Evolutionary conservation across 768 basidiomycete genomes (phyloP).

Genomic region (Rhodotorula paludigena): DNA sequence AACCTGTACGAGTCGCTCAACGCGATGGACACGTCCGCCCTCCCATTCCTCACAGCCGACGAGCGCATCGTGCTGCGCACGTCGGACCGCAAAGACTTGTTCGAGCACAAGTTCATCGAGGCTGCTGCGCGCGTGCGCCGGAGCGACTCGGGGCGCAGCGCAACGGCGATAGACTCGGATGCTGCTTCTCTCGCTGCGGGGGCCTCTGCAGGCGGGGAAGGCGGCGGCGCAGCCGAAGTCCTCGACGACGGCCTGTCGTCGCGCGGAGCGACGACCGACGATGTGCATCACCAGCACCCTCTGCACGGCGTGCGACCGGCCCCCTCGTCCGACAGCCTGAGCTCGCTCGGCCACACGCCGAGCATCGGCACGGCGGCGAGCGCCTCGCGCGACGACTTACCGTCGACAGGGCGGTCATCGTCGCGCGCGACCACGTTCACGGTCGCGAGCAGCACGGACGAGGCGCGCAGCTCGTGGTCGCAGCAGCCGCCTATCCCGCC

Average conservation of each 20-base stretch:
- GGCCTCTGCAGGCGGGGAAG: too few relatives aligned
- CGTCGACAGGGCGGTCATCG: background rate
- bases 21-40: conserved; percentile 68
- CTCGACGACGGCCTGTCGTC: too few relatives aligned
- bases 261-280: too few relatives aligned
- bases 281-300: background rate
- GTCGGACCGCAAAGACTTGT: conserved; percentile 86
- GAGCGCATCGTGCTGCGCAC: conserved; percentile 86
- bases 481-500: background rate
- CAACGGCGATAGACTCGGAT: too few relatives aligned
- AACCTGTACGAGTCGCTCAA: conserved; percentile 90
- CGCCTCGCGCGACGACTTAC: conserved; percentile 18
- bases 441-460: background rate
- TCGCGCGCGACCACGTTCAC: conserved; percentile 28
- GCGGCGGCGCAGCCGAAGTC: too few relatives aligned
- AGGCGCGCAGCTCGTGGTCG: background rate
- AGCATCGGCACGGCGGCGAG: background rate
- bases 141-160: too few relatives aligned
- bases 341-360: background rate
- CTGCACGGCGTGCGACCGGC: background rate
- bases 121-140: too few relatives aligned
- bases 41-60: conserved; percentile 68
- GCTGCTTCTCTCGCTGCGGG: too few relatives aligned
- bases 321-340: conserved; percentile 6
- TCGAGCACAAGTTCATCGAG: conserved; percentile 74